Percentiles rank a stretch among this genome's conserved stretches.
Conservation (phyloP, 331 rosid species). For the Acacia concinna region DNA sequence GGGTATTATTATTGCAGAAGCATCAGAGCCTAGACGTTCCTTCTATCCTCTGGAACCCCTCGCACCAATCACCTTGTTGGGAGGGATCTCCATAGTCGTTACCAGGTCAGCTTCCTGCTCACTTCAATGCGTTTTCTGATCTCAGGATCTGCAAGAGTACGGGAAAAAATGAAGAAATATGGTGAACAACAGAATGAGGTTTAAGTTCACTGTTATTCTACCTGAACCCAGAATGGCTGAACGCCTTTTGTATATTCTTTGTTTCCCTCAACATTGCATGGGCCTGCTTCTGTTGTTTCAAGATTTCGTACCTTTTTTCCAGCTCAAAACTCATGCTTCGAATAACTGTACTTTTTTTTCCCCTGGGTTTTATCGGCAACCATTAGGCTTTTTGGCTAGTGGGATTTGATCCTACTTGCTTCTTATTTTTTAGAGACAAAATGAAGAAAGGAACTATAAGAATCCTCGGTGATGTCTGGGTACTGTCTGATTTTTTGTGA, state of each 20-base stretch:
- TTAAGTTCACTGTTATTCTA: slow-evolving; percentile 24
- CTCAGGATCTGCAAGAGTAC: slow-evolving; percentile 24
- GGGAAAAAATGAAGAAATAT: slow-evolving; percentile 8
- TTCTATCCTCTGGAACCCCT: neutral
- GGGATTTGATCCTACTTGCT: slow-evolving; percentile 19
- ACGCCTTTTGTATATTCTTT: neutral
- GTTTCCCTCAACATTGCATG: slow-evolving; percentile 22
- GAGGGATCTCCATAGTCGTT: neutral
- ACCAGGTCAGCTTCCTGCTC: neutral
- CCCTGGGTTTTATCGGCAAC: neutral
- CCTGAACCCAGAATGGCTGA: neutral
- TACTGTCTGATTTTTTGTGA: slow-evolving; percentile 33
- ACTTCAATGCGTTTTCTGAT: slow-evolving; percentile 6
- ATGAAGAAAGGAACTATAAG: neutral
- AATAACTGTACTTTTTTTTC: neutral
- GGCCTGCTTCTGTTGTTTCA: slow-evolving; percentile 5
- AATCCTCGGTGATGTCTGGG: slow-evolving; percentile 6
- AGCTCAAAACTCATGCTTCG: slow-evolving; percentile 30
- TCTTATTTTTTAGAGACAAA: neutral
- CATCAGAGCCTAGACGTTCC: slow-evolving; percentile 25
- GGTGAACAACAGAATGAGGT: slow-evolving; percentile 10
- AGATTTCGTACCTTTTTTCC: neutral
- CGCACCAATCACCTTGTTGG: neutral
- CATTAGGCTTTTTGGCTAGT: slow-evolving; percentile 5
- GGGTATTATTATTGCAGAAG: slow-evolving; percentile 28